Evolutionary conservation across 1,284 basidiomycete species (phyloP).

Genomic region (Malassezia japonica): DNA sequence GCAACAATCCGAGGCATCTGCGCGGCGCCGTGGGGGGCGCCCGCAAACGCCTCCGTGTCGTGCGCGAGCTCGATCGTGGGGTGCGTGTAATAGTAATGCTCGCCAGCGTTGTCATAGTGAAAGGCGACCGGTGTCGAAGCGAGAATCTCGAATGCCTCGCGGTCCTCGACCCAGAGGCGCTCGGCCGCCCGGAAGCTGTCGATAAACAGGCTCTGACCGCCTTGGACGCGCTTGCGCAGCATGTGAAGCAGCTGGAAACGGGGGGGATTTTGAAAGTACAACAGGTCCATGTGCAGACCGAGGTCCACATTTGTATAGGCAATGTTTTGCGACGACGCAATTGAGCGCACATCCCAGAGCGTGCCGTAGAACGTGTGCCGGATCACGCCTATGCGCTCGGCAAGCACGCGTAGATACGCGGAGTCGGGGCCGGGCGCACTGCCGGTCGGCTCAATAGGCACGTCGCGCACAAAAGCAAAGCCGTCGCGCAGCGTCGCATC

Average conservation of each 20-base stretch:
- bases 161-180: conserved; percentile 54
- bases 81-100: conserved; percentile 71
- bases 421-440: conserved; percentile 18
- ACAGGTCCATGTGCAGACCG: conserved; percentile 75
- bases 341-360: conserved; percentile 78
- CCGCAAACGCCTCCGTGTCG: conserved; percentile 25
- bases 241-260: conserved; percentile 86
- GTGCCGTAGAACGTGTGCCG: conserved; percentile 80
- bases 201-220: conserved; percentile 79
- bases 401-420: conserved; percentile 24
- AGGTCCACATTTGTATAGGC: conserved; percentile 87
- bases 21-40: conserved; percentile 10
- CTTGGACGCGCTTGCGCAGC: conserved; percentile 60
- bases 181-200: conserved; percentile 67
- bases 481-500: conserved; percentile 52
- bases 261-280: conserved; percentile 57
- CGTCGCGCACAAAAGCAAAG: conserved; percentile 53
- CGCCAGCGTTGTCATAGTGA: conserved; percentile 82
- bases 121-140: conserved; percentile 65
- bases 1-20: conserved; percentile 38
- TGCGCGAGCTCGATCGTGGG: conserved; percentile 64
- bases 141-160: conserved; percentile 58
- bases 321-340: conserved; percentile 66
- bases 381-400: conserved; percentile 58
- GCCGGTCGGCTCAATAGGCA: conserved; percentile 54